A percentile compares a stretch with the other conserved stretches of the same genome.
phyloP scores from a whole-genome alignment of 768 basidiomycete species.

The Russula brevipes region DNA sequence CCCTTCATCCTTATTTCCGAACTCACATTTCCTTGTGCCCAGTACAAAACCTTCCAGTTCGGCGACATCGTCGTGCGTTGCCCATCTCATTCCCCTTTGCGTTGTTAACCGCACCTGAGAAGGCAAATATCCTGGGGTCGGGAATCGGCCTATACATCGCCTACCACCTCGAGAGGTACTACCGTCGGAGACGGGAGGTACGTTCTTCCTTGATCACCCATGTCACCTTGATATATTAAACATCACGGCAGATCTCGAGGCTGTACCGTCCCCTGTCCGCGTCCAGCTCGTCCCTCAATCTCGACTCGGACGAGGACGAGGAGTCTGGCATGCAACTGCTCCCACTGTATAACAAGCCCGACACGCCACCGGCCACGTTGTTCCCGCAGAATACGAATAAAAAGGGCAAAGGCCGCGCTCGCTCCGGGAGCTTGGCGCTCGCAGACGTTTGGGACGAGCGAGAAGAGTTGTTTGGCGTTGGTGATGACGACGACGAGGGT shows the following conservation, averaged over 20 bases:
- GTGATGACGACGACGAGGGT: slow-evolving; percentile 48
- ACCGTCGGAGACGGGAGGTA: slow-evolving; percentile 77
- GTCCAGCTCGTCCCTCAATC: slow-evolving; percentile 34
- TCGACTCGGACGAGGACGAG: slow-evolving; percentile 50
- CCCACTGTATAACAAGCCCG: slow-evolving; percentile 40
- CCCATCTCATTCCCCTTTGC: not conserved
- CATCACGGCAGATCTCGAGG: slow-evolving; percentile 54
- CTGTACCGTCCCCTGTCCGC: slow-evolving; percentile 68
- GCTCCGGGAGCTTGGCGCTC: slow-evolving; percentile 30
- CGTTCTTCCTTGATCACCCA: slow-evolving; percentile 18
- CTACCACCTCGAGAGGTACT: slow-evolving; percentile 67
- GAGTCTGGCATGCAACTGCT: slow-evolving; percentile 52
- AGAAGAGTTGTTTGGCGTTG: slow-evolving; percentile 69
- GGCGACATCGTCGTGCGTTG: slow-evolving; percentile 63
- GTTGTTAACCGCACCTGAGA: not conserved
- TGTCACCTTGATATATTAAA: not conserved
- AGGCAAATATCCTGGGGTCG: slow-evolving; percentile 80
- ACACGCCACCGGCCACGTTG: slow-evolving; percentile 13
- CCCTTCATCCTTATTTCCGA: not conserved
- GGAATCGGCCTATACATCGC: slow-evolving; percentile 59
- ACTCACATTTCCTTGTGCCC: not conserved
- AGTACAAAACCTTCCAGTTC: slow-evolving; percentile 69
- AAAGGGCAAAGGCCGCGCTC: slow-evolving; percentile 20
- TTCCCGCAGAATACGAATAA: slow-evolving; percentile 1
- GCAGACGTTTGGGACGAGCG: slow-evolving; percentile 73